Base-by-base conservation (phyloP, 2,329 filamentous ascomycete species). In the Camptophora hylomeconis region DNA sequence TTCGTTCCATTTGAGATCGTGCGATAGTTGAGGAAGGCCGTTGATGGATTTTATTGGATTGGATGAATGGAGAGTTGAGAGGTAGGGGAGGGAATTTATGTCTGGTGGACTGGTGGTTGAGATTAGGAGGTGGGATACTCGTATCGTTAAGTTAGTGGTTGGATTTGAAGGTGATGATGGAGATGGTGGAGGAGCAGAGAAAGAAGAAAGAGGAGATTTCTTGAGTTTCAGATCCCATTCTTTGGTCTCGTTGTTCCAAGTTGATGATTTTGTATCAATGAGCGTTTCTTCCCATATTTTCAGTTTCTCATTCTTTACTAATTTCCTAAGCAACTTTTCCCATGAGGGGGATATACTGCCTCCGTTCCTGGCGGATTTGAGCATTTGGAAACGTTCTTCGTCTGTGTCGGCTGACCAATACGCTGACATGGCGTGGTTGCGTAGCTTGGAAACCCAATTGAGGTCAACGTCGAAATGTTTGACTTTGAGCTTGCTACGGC, bases 391-490 rank as follows among this genome's bases (percentile, higher is more conserved):
- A 3, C 79, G 65, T 50, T 86, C 68, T 44, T 72, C 65, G 35
- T 82, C 75, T 5, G 68, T 70, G 41, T 84, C 78, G 3, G 78
- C 77, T 5, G 69, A 72, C 76, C 79, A 86, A 51, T 86, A 89
- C 0, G 66, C 65, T 1, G 80, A 75, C 47, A 86, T 79, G 41
- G 80, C 72, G 30, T 72, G 68, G 48, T 87, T 87, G 32, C 75
- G 73, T 51, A 80, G 87, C 48, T 87, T 87, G 7, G 76, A 78
- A 51, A 87, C 78, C 81, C 81, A 89, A 26, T 69, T 65, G 2
- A 87, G 61, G 32, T 75, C 70, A 14, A 87, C 66, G 42, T 87
- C 81, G 40, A 87, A 87, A 35, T 77, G 74, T 52, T 87, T 87
- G 27, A 82, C 65, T 57, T 56, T 47, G 40, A 57, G 28, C 22